phyloP scores from a whole-genome alignment of 2,329 filamentous ascomycete species.

The Cladophialophora carrionii region DNA sequence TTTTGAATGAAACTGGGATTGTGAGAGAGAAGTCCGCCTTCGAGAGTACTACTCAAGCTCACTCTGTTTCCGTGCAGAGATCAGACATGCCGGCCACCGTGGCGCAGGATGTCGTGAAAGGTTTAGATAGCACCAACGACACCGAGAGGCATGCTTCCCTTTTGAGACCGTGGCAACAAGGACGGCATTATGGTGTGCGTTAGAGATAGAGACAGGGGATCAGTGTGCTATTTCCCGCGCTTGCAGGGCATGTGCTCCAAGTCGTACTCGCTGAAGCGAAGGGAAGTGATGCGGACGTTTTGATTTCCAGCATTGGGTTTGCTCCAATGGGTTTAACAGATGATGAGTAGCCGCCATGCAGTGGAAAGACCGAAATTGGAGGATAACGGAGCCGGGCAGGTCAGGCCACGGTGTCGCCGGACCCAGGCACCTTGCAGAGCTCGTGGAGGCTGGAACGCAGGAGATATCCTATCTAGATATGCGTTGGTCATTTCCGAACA shows the following conservation, averaged over 20 bases:
- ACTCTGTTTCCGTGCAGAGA: background rate
- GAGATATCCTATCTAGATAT: background rate
- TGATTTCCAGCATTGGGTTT: background rate
- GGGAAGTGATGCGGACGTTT: background rate
- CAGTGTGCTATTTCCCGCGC: background rate
- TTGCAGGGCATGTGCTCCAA: background rate
- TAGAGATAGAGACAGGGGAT: background rate
- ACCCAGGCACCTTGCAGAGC: background rate
- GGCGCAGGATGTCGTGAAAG: background rate
- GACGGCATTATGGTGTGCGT: background rate
- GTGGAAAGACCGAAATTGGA: conserved; percentile 3
- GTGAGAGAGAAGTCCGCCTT: background rate
- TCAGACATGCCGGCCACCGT: background rate
- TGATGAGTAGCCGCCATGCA: conserved; percentile 1
- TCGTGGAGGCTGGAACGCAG: conserved; percentile 6
- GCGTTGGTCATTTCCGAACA: background rate
- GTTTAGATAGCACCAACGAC: background rate
- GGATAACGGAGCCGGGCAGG: conserved; percentile 2
- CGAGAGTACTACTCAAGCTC: background rate
- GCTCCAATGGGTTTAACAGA: background rate
- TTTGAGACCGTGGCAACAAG: background rate
- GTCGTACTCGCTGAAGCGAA: background rate
- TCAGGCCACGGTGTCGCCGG: conserved; percentile 13
- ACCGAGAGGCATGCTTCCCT: background rate
- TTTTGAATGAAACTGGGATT: background rate